Base-by-base conservation (phyloP, 2,329 filamentous ascomycete species). In the Aspergillus flavus region DNA sequence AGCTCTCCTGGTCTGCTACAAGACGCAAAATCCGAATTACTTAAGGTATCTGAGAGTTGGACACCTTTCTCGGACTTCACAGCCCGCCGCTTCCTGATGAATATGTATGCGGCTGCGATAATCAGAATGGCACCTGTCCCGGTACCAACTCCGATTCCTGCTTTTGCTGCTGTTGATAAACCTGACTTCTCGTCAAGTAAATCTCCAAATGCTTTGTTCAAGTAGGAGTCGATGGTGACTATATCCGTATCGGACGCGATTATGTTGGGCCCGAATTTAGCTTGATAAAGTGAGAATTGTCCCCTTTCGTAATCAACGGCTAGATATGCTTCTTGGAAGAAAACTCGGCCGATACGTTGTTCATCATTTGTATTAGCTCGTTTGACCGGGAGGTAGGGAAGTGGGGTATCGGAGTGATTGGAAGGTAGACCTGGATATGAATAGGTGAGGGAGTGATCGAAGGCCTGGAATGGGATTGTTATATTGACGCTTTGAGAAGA, bases 281-380 rank as follows among this genome's bases (percentile, higher is more conserved):
- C 56, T 48, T 58, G 56, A 10, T 32, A 30, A 3, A 58, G 16
- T 3, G 39, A 46, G 43, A 58, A 58, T 7, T 46, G 43, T 26
- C 6, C 2, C 14, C 21, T 26, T 28, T 58, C 56, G 28, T 58
- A 58, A 28, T 58, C 43, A 19, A 58, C 56, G 2, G 56, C 21
- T 36, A 58, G 30, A 4, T 58, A 58, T 12, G 56, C 56, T 26
- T 58, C 56, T 36, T 58, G 56, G 43, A 58, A 58, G 41, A 58
- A 50, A 11, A 58, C 43, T 16, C 56, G 56, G 39, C 56, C 56
- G 43, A 58, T 50, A 6, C 56, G 56, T 19, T 58, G 56, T 48
- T 58, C 30, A 2, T 58, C 28, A 21, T 43, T 16, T 6, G 56
- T 48, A 21, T 12, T 23, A 2, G 56, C 43, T 10, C 32, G 36